phyloP scores from a whole-genome alignment of 192 early-diverging fungal species.

The Gaertneriomyces sp. region DNA sequence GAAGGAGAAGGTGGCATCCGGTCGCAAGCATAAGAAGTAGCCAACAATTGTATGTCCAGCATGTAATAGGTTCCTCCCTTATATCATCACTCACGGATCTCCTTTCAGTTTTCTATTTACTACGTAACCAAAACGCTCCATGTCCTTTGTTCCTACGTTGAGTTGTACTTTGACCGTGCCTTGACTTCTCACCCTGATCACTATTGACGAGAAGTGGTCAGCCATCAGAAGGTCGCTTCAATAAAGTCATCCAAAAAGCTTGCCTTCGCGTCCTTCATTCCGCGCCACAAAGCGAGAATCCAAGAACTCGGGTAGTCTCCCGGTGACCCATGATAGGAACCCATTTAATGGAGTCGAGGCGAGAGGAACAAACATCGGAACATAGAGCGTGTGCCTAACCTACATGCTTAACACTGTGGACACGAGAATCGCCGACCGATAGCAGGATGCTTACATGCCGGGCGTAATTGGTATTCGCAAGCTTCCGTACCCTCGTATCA shows the following conservation, averaged over 20 bases:
- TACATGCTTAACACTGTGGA: not conserved
- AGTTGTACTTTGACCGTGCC: slow-evolving; percentile 54
- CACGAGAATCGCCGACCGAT: slow-evolving; percentile 7
- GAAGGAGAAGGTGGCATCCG: slow-evolving; percentile 68
- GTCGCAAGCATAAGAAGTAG: too few species aligned
- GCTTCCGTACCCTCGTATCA: slow-evolving; percentile 56
- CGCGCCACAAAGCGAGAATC: slow-evolving; percentile 52
- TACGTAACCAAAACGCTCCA: slow-evolving; percentile 48
- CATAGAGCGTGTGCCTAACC: slow-evolving; percentile 44
- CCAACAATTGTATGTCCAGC: too few species aligned
- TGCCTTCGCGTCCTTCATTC: slow-evolving; percentile 54
- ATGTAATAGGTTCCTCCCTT: too few species aligned
- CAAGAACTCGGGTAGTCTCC: slow-evolving; percentile 55
- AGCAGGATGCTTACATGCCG: slow-evolving; percentile 13
- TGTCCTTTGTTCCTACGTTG: slow-evolving; percentile 46
- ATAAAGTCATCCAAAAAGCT: not conserved
- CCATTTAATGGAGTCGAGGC: slow-evolving; percentile 53
- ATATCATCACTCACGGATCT: too few species aligned
- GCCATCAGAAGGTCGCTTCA: not conserved
- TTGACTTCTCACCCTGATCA: slow-evolving; percentile 51
- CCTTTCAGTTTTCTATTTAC: not conserved
- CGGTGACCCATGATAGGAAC: slow-evolving; percentile 46
- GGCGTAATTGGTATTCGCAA: slow-evolving; percentile 28
- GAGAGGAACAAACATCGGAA: slow-evolving; percentile 50
- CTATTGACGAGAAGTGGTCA: slow-evolving; percentile 22